A percentile compares a stretch with the other conserved stretches of the same genome.
These are phyloP conservation scores for Podospora anserina DNA, from an alignment of 495 filamentous ascomycete genomes.

Conservation along the genomic window DNA sequence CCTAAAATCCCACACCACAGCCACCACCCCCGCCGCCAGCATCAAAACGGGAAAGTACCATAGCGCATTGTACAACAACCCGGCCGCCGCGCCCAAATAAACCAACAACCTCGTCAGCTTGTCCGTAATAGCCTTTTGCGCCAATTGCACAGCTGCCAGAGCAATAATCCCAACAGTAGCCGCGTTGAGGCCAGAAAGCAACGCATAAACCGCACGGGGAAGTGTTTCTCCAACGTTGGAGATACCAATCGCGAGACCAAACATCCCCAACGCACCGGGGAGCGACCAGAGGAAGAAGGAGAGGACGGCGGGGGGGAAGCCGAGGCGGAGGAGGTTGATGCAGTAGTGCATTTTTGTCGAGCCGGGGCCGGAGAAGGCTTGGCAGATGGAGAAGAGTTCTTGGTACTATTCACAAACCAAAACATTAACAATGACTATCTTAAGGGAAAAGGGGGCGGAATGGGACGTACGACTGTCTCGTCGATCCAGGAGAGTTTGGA, in stretches of 20 bases:
- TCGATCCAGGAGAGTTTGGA: constrained; percentile 67
- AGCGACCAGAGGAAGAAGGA: constrained; percentile 71
- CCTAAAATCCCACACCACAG: constrained; percentile 60
- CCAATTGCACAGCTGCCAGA: constrained; percentile 70
- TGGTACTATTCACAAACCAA: constrained; percentile 49
- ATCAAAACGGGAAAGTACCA: constrained; percentile 84
- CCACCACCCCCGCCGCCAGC: constrained; percentile 53
- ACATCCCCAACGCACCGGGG: constrained; percentile 77
- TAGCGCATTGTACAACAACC: constrained; percentile 70
- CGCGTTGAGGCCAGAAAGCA: constrained; percentile 75
- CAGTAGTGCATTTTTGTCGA: constrained; percentile 81
- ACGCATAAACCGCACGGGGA: constrained; percentile 65
- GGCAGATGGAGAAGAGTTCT: constrained; percentile 76
- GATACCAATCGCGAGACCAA: constrained; percentile 65
- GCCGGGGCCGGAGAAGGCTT: constrained; percentile 70
- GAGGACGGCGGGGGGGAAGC: constrained; percentile 60
- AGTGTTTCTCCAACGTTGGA: constrained; percentile 60
- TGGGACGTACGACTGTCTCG: constrained; percentile 51
- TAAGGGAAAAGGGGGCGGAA: neutral
- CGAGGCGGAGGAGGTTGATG: constrained; percentile 64
- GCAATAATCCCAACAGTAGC: constrained; percentile 78
- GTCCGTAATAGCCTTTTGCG: constrained; percentile 73
- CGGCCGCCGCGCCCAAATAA: constrained; percentile 62
- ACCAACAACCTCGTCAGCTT: constrained; percentile 65
- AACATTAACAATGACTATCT: neutral